These are phyloP conservation scores for Eutypa lata DNA, from an alignment of 2,329 filamentous ascomycete species.

Conservation along the genomic window DNA sequence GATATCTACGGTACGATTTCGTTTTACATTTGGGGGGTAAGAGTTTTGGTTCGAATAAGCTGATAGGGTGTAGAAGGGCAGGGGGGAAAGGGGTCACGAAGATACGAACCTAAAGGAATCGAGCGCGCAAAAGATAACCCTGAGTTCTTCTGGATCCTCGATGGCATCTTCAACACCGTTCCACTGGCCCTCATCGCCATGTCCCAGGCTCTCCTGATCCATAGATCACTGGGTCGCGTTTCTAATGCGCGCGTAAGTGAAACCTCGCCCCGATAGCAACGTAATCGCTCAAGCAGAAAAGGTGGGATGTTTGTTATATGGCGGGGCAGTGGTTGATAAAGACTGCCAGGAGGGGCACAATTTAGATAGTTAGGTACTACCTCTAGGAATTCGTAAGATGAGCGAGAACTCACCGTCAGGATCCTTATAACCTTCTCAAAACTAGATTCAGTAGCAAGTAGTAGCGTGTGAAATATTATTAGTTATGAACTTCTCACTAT, in stretches of 20 bases:
- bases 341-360: not conserved
- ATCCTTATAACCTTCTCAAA: no score
- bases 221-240: not conserved
- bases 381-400: conserved; percentile 11
- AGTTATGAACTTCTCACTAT: no score
- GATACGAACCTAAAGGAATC: conserved; percentile 82
- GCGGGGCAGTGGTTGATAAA: not conserved
- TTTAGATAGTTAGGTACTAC: no score
- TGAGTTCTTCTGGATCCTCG: conserved; percentile 74
- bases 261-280: not conserved
- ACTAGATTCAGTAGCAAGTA: no score
- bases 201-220: conserved; percentile 1
- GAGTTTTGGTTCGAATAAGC: not conserved
- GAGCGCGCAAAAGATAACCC: conserved; percentile 75
- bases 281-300: no score
- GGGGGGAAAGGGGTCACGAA: not conserved
- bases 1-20: no score
- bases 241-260: not conserved
- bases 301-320: not conserved
- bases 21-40: not conserved
- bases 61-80: conserved; percentile 1
- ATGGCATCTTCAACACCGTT: conserved; percentile 62
- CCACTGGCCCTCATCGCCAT: conserved; percentile 45
- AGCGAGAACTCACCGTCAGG: not conserved
- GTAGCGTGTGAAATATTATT: no score